Evolutionary conservation across 352 stramenopile species (phyloP).

Genomic region (Aphanomyces astaci): DNA sequence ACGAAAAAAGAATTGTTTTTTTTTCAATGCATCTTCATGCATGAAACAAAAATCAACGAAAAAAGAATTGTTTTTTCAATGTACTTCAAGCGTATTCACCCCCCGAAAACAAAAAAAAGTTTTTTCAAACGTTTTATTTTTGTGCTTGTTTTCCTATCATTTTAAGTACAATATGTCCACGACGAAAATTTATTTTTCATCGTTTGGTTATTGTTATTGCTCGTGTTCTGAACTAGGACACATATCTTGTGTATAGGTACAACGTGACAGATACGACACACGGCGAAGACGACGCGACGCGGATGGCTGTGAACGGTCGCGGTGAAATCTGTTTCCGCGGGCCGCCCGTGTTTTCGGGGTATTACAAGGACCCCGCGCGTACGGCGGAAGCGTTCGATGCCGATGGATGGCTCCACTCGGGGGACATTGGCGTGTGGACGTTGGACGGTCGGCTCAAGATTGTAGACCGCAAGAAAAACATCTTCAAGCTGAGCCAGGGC

Average conservation of each 20-base stretch:
- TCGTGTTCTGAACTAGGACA: too few relatives aligned
- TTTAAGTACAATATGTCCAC: too few relatives aligned
- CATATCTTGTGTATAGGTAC: conserved; percentile 11
- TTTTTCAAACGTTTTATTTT: too few relatives aligned
- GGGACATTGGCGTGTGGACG: conserved; percentile 94
- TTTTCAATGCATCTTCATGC: too few relatives aligned
- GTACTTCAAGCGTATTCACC: too few relatives aligned
- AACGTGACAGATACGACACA: conserved; percentile 31
- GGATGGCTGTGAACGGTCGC: conserved; percentile 6
- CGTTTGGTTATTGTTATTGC: too few relatives aligned
- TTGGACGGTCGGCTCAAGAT: conserved; percentile 85
- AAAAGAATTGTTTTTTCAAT: too few relatives aligned
- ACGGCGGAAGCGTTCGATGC: conserved; percentile 88
- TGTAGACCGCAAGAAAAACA: conserved; percentile 89
- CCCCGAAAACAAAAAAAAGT: too few relatives aligned
- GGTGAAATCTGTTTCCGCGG: conserved; percentile 48
- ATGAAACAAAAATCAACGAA: too few relatives aligned
- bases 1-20: too few relatives aligned
- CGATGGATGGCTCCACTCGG: conserved; percentile 96
- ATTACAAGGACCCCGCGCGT: conserved; percentile 90
- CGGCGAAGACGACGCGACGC: conserved; percentile 5
- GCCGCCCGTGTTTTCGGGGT: conserved; percentile 78
- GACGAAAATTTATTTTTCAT: too few relatives aligned
- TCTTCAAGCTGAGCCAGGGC: conserved; percentile 90
- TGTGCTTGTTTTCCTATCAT: too few relatives aligned